Base-by-base conservation (phyloP, 768 basidiomycete species). In the Dioszegia hungarica region DNA sequence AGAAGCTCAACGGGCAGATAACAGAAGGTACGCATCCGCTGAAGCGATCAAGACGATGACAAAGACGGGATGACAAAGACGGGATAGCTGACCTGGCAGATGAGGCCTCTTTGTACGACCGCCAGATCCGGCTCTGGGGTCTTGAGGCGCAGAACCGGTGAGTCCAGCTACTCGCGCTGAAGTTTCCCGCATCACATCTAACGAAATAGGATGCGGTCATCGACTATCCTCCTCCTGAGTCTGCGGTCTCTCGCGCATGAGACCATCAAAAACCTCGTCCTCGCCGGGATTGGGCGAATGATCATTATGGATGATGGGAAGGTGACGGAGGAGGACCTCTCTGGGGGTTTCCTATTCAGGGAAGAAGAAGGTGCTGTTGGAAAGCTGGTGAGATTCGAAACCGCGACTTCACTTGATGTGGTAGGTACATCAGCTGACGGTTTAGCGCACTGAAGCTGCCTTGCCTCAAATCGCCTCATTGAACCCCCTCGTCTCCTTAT, bases 121-220 rank as follows among this genome's bases (percentile, higher is more conserved):
- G 94, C 25, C 93, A 98, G 77, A 95, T 98, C 79, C 85, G 94
- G 28, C 78, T 97, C 65, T 99, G 95, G 95, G 95, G 95, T 41
- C 83, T 97, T 38, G 95, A 97, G 75, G 95, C 95, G 33, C 95
- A 99, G 75, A 90, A 95, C 78, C 83, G 87, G 92, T 89, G 65
- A 59, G 79, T 67, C 41, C 45, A n/a, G n/a, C n/a, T n/a, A n/a
- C n/a, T n/a, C n/a, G n/a, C n/a, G n/a, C n/a, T n/a, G n/a, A n/a
- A n/a, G n/a, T n/a, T n/a, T n/a, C n/a, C n/a, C n/a, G n/a, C n/a
- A n/a, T n/a, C n/a, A n/a, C n/a, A n/a, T n/a, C n/a, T n/a, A n/a
- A n/a, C n/a, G n/a, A n/a, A n/a, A n/a, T 28, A 95, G 91, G 74
- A 95, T 94, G 90, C 84, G 90, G 66, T 91, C 88, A 74, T 91